Evolutionary conservation across 202 grass and related monocot genomes (phyloP), one percentile per base, ranked within the genome.

Genomic region (Musa balbisiana): DNA sequence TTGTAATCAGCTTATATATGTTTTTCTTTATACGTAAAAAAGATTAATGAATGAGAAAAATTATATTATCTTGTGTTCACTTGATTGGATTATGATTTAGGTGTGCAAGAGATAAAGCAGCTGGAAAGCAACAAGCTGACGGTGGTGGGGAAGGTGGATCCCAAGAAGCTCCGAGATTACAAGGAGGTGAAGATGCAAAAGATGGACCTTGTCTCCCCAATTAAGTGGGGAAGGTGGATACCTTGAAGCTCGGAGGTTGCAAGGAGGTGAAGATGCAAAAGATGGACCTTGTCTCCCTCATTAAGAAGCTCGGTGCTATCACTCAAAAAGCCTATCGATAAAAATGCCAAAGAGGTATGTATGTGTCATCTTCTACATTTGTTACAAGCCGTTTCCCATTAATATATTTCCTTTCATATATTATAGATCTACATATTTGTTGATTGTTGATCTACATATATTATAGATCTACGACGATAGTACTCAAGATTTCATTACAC

Each of bases 51-150:
- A 8, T 43, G 33, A 43, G 4, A 43, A 43, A 43, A 43, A 5
- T 6, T 5, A 43, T 0, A 43, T 43, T 43, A 4, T 43, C 3
- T 43, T 43, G 3, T 43, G 33, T 43, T 43, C 33, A 43, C 3
- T 3, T 43, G 4, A 43, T 6, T 43, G 33, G 2, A 3, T 33
- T 33, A 10, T 3, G 33, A 8, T 69, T 15, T 72, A 96, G 89
- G 92, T 8, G 87, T 96, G 29, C 84, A 88, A 64, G 92, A 83
- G 64, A 82, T 92, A 59, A 85, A 83, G 19, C 62, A 96, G 4
- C 33, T 73, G 29, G 87, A 69, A n/a, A 83, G 82, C 81, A 85
- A 79, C 1, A 80, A 64, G 67, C 76, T 92, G 55, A 96, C 84
- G 0, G 80, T 96, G 11, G 85, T 85, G 9, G 92, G 83, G 20